These are phyloP conservation scores for Anethum foeniculum DNA, from an alignment of 140 eudicot genomes.

Conservation along the genomic window DNA sequence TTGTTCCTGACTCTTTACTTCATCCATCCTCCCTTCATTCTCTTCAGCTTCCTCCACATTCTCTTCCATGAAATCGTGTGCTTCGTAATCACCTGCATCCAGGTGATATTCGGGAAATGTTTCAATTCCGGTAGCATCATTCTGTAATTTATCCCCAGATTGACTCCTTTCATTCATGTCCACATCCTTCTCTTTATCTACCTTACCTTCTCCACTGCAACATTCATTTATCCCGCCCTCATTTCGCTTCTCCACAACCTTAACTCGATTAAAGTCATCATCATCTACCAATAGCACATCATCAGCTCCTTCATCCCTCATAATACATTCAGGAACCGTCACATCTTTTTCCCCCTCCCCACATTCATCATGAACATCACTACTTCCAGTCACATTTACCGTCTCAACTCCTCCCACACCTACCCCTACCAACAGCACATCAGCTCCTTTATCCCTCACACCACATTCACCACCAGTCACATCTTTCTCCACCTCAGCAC, in stretches of 20 bases:
- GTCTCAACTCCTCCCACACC: neutral
- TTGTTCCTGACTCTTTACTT: neutral
- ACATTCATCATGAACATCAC: neutral
- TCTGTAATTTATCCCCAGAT: neutral
- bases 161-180: neutral
- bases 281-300: neutral
- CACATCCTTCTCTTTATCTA: neutral
- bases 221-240: neutral
- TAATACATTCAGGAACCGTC: too few species aligned
- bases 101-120: neutral
- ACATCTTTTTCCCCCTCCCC: neutral
- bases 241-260: too few species aligned
- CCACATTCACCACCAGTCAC: neutral
- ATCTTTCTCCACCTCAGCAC: neutral
- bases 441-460: neutral
- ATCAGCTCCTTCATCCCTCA: too few species aligned
- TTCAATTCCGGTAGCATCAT: neutral
- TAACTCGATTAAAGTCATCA: too few species aligned
- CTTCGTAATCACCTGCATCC: neutral
- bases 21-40: neutral
- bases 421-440: too few species aligned
- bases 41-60: neutral
- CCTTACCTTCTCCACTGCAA: neutral
- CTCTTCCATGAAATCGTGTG: neutral
- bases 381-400: neutral